Conservation (phyloP, 768 basidiomycete genomes). For the Collybiopsis luxurians region DNA sequence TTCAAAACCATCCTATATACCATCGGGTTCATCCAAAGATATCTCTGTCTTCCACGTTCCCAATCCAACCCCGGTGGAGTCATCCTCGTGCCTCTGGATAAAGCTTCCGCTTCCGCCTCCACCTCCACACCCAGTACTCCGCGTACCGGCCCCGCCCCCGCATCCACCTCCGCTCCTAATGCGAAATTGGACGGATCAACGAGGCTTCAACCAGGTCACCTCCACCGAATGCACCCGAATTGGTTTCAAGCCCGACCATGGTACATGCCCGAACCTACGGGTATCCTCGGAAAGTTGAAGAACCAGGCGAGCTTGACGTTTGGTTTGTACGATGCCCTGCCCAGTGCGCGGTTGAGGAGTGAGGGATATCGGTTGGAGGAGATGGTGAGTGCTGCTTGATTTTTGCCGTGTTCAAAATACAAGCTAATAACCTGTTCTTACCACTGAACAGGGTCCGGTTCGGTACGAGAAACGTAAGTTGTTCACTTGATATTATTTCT, state of each 20-base stretch:
- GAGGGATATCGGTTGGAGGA: conserved; percentile 42
- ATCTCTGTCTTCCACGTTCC: conserved; percentile 38
- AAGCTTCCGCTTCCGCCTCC: neutral
- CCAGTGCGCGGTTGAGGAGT: conserved; percentile 35
- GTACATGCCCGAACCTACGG: conserved; percentile 40
- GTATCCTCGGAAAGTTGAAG: conserved; percentile 19
- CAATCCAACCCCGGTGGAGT: conserved; percentile 7
- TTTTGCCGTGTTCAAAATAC: neutral
- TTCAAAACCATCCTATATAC: conserved; percentile 20
- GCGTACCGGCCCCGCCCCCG: too few relatives aligned
- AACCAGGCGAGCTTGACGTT: conserved; percentile 31
- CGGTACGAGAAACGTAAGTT: conserved; percentile 32
- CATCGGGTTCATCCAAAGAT: conserved; percentile 31
- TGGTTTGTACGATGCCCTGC: conserved; percentile 35
- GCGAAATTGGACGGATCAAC: too few relatives aligned
- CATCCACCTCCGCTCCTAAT: too few relatives aligned
- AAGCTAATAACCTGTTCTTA: neutral
- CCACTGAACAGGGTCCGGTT: conserved; percentile 30
- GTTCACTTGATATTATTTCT: conserved; percentile 7
- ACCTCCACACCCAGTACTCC: neutral
- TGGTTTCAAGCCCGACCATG: conserved; percentile 38
- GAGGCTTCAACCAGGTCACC: neutral
- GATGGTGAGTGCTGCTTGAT: conserved; percentile 25
- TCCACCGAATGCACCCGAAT: neutral
- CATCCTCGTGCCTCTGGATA: conserved; percentile 14